Percentiles rank a stretch among this genome's conserved stretches.
Evolutionary conservation across 2,329 filamentous ascomycete species (phyloP).

Genomic region (Byssothecium circinans): DNA sequence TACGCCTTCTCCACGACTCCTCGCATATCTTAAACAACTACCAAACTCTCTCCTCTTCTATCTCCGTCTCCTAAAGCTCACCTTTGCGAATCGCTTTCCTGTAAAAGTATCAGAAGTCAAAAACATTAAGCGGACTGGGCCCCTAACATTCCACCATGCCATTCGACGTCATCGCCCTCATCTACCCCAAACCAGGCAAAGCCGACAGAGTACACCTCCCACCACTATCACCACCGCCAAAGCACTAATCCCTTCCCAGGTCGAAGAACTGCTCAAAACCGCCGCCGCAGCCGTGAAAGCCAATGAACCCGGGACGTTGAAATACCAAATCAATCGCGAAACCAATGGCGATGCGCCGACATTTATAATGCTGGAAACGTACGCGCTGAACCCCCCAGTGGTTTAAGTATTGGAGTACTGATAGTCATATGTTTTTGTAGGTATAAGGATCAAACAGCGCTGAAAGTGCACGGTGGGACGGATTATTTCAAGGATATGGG

Average conservation of each 20-base stretch:
- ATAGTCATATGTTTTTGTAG: slow-evolving; percentile 13
- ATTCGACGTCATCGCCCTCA: slow-evolving; percentile 17
- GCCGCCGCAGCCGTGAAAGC: slow-evolving; percentile 30
- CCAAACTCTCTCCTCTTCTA: no score
- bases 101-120: no score
- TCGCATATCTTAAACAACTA: no score
- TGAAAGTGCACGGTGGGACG: slow-evolving; percentile 29
- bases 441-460: slow-evolving; percentile 33
- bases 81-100: no score
- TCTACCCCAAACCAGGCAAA: slow-evolving; percentile 36
- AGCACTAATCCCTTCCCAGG: slow-evolving; percentile 15
- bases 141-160: no score
- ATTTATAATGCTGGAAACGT: slow-evolving; percentile 41
- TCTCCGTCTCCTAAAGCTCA: no score
- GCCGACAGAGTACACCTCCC: slow-evolving; percentile 28
- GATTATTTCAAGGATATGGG: slow-evolving; percentile 26
- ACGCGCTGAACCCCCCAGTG: slow-evolving; percentile 4
- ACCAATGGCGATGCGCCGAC: slow-evolving; percentile 27
- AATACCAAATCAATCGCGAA: slow-evolving; percentile 37
- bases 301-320: slow-evolving; percentile 38
- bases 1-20: no score
- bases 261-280: slow-evolving; percentile 31
- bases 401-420: neutral
- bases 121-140: no score
- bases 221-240: neutral